Conservation (phyloP, 1,284 basidiomycete species). For the Xerocomus amazonicus region DNA sequence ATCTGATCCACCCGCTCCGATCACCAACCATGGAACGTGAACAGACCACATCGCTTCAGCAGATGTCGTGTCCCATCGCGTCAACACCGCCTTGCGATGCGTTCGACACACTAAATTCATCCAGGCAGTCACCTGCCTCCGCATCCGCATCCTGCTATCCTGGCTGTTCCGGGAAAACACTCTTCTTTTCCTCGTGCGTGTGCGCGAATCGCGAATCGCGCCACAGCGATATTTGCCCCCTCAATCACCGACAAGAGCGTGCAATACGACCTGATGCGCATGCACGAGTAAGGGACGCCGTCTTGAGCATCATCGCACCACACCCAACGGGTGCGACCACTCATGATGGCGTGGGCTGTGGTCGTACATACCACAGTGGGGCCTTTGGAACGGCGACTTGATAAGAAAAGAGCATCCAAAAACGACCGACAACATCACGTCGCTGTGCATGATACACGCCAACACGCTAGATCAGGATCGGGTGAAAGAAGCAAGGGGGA, state of each 20-base stretch:
- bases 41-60: no score
- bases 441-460: background rate
- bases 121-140: no score
- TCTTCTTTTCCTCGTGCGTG: no score
- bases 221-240: background rate
- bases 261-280: no score
- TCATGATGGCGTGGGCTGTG: background rate
- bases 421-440: background rate
- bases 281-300: background rate
- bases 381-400: slow-evolving; percentile 1
- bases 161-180: no score
- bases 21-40: no score
- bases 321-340: background rate
- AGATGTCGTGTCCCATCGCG: no score
- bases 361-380: background rate
- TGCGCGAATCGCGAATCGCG: background rate
- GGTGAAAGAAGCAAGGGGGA: background rate
- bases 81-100: no score
- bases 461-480: background rate
- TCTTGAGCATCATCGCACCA: background rate
- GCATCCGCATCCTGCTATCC: no score
- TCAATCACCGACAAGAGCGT: no score
- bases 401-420: background rate
- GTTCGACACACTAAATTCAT: no score
- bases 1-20: no score